Conservation (phyloP, 2,329 filamentous ascomycete genomes). For the Fusarium denticulatum region DNA sequence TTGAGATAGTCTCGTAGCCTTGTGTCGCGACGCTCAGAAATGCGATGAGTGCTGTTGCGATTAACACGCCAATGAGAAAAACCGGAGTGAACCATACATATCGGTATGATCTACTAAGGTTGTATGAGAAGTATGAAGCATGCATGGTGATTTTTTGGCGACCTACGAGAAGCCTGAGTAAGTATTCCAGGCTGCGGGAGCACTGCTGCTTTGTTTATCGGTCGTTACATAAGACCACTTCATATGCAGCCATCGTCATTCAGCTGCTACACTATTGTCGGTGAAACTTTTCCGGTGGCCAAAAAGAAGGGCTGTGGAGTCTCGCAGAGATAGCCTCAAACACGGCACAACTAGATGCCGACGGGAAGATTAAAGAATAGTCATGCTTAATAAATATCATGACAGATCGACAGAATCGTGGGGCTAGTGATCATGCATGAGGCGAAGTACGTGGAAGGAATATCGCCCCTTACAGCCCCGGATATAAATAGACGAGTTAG, state of each 20-base stretch:
- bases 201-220: too few relatives aligned
- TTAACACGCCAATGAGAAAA: neutral
- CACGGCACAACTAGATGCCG: neutral
- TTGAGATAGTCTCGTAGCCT: neutral
- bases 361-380: neutral
- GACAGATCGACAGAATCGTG: too few relatives aligned
- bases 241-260: neutral
- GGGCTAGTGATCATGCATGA: accelerated
- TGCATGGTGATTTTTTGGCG: neutral
- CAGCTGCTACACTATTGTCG: too few relatives aligned
- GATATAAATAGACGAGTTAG: neutral
- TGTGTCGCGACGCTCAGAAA: neutral
- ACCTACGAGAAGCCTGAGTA: too few relatives aligned
- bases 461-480: neutral
- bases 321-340: neutral
- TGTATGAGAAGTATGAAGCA: neutral
- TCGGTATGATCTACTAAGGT: neutral
- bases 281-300: too few relatives aligned
- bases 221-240: neutral
- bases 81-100: neutral
- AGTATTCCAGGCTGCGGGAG: too few relatives aligned
- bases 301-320: neutral
- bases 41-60: neutral
- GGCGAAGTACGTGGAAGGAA: neutral
- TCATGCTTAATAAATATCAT: neutral